A percentile compares a stretch with the other conserved stretches of the same genome.
Conservation (phyloP, 164 flowering plant genomes). For the Euptelea pleiosperma region DNA sequence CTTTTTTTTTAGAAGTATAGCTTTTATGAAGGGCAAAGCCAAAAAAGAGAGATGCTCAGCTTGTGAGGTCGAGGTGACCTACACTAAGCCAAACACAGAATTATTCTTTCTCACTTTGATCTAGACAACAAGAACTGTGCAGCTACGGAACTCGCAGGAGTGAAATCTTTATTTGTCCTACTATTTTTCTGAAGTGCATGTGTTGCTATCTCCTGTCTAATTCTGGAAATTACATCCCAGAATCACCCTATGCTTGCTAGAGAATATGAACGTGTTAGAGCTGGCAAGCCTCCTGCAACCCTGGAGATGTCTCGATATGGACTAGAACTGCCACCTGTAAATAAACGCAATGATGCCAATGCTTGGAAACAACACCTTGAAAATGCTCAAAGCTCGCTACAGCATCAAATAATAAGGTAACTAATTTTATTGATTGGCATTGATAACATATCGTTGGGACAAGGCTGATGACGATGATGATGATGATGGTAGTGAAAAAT, state of each 20-base stretch:
- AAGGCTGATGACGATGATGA: too few species aligned
- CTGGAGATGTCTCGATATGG: slow-evolving; percentile 71
- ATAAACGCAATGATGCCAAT: slow-evolving; percentile 67
- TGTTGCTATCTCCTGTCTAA: slow-evolving; percentile 3
- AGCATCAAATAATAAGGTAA: slow-evolving; percentile 84
- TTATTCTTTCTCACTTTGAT: too few species aligned
- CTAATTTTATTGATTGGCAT: neutral
- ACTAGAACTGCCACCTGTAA: slow-evolving; percentile 60
- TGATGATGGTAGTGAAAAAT: too few species aligned
- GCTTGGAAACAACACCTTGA: slow-evolving; percentile 82
- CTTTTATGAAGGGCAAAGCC: too few species aligned
- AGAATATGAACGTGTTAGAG: slow-evolving; percentile 92
- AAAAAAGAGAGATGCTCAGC: too few species aligned
- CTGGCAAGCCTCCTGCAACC: slow-evolving; percentile 75
- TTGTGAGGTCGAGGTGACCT: too few species aligned
- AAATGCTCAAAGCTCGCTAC: slow-evolving; percentile 75
- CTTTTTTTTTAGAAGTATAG: too few species aligned
- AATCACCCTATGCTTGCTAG: slow-evolving; percentile 89
- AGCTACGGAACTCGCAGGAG: too few species aligned
- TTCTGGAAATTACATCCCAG: slow-evolving; percentile 34
- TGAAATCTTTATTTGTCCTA: too few species aligned
- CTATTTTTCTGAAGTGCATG: neutral
- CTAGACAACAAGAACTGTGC: too few species aligned
- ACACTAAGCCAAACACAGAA: too few species aligned
- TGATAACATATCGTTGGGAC: too few species aligned